phyloP scores from a whole-genome alignment of 2,329 filamentous ascomycete species.

The Fusarium mangiferae region DNA sequence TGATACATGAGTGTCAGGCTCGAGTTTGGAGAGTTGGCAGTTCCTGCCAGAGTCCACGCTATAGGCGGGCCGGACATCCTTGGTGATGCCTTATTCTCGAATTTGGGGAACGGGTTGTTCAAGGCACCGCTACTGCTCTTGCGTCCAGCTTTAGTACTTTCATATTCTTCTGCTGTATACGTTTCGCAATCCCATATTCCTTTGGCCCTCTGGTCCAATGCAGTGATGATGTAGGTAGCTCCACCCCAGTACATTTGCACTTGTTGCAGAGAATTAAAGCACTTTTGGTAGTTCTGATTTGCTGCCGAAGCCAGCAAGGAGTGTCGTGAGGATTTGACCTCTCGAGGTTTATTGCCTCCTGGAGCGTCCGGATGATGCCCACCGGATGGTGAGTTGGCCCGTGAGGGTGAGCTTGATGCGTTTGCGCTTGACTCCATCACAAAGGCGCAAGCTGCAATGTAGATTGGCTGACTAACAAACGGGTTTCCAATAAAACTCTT shows the following conservation, averaged over 20 bases:
- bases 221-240: constrained; percentile 86
- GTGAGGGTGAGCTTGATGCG: constrained; percentile 69
- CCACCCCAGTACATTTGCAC: constrained; percentile 89
- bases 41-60: constrained; percentile 89
- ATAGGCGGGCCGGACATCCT: constrained; percentile 63
- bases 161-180: constrained; percentile 78
- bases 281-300: constrained; percentile 87
- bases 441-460: constrained; percentile 90
- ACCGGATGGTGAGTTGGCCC: constrained; percentile 63
- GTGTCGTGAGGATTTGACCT: constrained; percentile 68
- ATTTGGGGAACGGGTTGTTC: constrained; percentile 55
- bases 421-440: constrained; percentile 82
- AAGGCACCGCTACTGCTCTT: constrained; percentile 51
- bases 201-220: constrained; percentile 87
- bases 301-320: constrained; percentile 82
- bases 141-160: constrained; percentile 69
- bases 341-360: constrained; percentile 21
- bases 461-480: constrained; percentile 90
- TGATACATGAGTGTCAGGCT: constrained; percentile 86
- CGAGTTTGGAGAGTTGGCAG: constrained; percentile 84
- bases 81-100: constrained; percentile 61
- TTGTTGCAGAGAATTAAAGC: constrained; percentile 84
- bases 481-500: constrained; percentile 89
- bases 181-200: constrained; percentile 83
- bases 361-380: constrained; percentile 5